Evolutionary conservation across 1,139 yeast genomes (phyloP).

Genomic region (Candida glucosophila): DNA sequence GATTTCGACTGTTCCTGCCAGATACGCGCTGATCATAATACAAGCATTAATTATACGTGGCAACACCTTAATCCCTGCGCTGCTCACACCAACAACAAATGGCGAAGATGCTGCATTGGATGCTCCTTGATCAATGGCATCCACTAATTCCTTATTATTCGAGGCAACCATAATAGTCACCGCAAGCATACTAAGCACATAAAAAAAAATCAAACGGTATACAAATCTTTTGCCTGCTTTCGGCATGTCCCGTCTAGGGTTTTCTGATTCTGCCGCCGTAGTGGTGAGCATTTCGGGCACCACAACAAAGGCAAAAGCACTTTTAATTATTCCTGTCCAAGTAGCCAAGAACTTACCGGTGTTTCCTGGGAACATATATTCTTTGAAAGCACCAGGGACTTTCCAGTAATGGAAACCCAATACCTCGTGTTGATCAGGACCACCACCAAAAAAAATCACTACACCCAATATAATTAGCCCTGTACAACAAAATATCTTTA

Average conservation of each 20-base stretch:
- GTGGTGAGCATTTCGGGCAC: slow-evolving; percentile 82
- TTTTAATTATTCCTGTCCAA: slow-evolving; percentile 29
- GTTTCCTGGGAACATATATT: slow-evolving; percentile 35
- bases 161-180: slow-evolving; percentile 33
- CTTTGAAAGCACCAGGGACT: slow-evolving; percentile 35
- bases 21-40: slow-evolving; percentile 28
- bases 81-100: slow-evolving; percentile 38
- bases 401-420: slow-evolving; percentile 36
- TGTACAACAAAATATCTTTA: slow-evolving; percentile 16
- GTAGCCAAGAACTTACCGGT: slow-evolving; percentile 49
- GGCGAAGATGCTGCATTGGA: slow-evolving; percentile 33
- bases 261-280: slow-evolving; percentile 75
- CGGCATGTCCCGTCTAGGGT: slow-evolving; percentile 74
- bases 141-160: slow-evolving; percentile 27
- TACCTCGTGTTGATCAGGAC: slow-evolving; percentile 12
- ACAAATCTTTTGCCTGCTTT: slow-evolving; percentile 73
- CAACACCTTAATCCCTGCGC: slow-evolving; percentile 26
- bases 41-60: slow-evolving; percentile 35
- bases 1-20: slow-evolving; percentile 38
- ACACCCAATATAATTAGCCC: slow-evolving; percentile 19
- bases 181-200: slow-evolving; percentile 42
- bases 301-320: slow-evolving; percentile 42
- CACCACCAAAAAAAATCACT: slow-evolving; percentile 25
- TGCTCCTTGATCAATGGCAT: slow-evolving; percentile 12
- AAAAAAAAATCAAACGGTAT: slow-evolving; percentile 60